Evolutionary conservation across 2,329 filamentous ascomycete species (phyloP).

Genomic region (Hawksworthiomyces lignivorus): DNA sequence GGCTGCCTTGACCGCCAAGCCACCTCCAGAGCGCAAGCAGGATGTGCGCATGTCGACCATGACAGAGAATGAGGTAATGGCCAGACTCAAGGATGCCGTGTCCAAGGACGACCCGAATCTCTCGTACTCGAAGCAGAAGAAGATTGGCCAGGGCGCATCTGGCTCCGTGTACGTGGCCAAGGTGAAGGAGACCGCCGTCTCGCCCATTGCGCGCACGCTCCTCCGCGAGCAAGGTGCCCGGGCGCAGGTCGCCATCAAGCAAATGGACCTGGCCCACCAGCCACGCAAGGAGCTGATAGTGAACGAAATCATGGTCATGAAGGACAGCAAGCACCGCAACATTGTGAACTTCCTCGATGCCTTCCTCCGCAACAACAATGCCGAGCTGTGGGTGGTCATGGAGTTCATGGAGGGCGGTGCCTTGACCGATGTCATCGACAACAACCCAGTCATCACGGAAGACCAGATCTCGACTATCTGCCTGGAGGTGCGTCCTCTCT

Average conservation of each 20-base stretch:
- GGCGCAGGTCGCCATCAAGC: slow-evolving; percentile 95
- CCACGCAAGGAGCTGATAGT: slow-evolving; percentile 97
- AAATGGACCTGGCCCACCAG: slow-evolving; percentile 98
- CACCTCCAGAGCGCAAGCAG: slow-evolving; percentile 67
- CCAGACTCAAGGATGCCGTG: slow-evolving; percentile 85
- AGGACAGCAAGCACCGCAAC: slow-evolving; percentile 95
- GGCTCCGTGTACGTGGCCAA: slow-evolving; percentile 97
- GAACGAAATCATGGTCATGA: slow-evolving; percentile 99
- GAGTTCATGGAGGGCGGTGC: slow-evolving; percentile 99
- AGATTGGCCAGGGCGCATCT: slow-evolving; percentile 97
- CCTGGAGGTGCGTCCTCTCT: slow-evolving; percentile 63
- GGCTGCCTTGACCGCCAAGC: slow-evolving; percentile 78
- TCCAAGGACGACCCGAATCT: slow-evolving; percentile 91
- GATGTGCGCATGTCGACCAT: slow-evolving; percentile 98
- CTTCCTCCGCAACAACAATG: slow-evolving; percentile 88
- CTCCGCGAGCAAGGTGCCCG: slow-evolving; percentile 71
- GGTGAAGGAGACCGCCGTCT: slow-evolving; percentile 81
- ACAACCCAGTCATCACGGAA: slow-evolving; percentile 88
- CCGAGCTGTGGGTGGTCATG: slow-evolving; percentile 99
- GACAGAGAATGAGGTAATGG: slow-evolving; percentile 96
- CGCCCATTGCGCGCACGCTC: slow-evolving; percentile 68
- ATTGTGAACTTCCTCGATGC: slow-evolving; percentile 99
- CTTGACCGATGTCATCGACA: slow-evolving; percentile 96
- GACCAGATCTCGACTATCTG: slow-evolving; percentile 98
- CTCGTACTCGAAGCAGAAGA: slow-evolving; percentile 98